phyloP scores from a whole-genome alignment of 1,139 yeast species.

The Eremothecium sinecaudum region DNA sequence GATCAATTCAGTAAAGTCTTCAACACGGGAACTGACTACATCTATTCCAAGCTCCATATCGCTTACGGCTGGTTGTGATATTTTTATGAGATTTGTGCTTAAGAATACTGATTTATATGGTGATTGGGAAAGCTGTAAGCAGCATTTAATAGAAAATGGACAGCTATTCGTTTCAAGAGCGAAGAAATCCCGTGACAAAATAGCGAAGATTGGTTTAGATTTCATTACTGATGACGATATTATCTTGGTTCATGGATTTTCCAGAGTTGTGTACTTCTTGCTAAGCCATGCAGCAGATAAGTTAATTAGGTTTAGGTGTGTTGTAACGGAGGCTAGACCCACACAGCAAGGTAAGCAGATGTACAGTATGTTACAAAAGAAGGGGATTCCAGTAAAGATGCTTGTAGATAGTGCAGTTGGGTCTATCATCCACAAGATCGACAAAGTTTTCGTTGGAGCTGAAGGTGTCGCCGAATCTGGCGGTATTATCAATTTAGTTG shows the following conservation, averaged over 20 bases:
- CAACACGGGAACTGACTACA: constrained; percentile 61
- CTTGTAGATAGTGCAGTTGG: constrained; percentile 95
- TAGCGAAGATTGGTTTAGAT: constrained; percentile 80
- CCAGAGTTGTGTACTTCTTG: constrained; percentile 79
- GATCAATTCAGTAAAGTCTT: constrained; percentile 68
- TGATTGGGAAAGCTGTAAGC: constrained; percentile 93
- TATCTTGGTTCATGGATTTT: constrained; percentile 81
- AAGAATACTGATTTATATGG: constrained; percentile 81
- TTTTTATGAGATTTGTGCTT: constrained; percentile 86
- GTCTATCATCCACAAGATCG: constrained; percentile 80
- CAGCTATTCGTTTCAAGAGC: constrained; percentile 87
- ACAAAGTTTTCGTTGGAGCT: constrained; percentile 92
- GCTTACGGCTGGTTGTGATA: constrained; percentile 93
- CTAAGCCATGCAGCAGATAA: constrained; percentile 65
- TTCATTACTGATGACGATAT: constrained; percentile 91
- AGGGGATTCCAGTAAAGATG: constrained; percentile 85
- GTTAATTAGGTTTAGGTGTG: constrained; percentile 75
- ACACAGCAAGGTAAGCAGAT: constrained; percentile 69
- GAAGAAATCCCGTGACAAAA: constrained; percentile 76
- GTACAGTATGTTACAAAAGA: constrained; percentile 57
- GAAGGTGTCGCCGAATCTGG: constrained; percentile 99
- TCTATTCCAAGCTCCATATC: constrained; percentile 88
- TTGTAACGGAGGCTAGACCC: constrained; percentile 89
- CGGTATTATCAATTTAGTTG: constrained; percentile 92
- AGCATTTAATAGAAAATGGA: constrained; percentile 86